These are phyloP conservation scores for Monosporascus sp. DNA, from an alignment of 2,329 filamentous ascomycete species.

Conservation along the genomic window DNA sequence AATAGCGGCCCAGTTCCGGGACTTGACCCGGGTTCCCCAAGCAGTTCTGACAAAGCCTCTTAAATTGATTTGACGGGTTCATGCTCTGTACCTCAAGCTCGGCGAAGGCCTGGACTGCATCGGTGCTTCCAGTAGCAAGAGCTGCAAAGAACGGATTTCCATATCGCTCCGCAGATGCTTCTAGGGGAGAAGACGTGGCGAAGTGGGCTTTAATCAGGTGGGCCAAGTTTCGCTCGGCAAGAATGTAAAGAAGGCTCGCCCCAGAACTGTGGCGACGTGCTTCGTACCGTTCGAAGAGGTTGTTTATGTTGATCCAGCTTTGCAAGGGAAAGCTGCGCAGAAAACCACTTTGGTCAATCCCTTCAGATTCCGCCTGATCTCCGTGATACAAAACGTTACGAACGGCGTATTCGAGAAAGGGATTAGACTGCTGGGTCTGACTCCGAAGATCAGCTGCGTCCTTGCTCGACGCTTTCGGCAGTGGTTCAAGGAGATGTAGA, in stretches of 20 bases:
- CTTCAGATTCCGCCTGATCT: conserved; percentile 24
- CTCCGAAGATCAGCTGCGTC: conserved; percentile 15
- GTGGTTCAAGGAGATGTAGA: conserved; percentile 11
- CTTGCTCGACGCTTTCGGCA: conserved; percentile 4
- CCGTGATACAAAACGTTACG: conserved; percentile 38
- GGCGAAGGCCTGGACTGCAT: not conserved
- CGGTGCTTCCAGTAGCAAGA: conserved; percentile 11
- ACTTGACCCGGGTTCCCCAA: conserved; percentile 2
- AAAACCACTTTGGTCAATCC: conserved; percentile 26
- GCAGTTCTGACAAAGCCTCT: not conserved
- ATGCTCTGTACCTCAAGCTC: not conserved
- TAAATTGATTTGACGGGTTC: not conserved
- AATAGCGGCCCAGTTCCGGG: conserved; percentile 4
- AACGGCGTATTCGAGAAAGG: conserved; percentile 43
- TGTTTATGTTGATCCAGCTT: conserved; percentile 26
- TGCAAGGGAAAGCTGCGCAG: conserved; percentile 21
- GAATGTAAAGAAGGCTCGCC: conserved; percentile 29
- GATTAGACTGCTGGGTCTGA: conserved; percentile 22
- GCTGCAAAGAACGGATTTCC: conserved; percentile 1
- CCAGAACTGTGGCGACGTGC: conserved; percentile 17
- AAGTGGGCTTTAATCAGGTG: not conserved
- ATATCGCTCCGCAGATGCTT: not conserved
- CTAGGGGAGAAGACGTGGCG: not conserved
- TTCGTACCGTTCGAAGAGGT: conserved; percentile 24
- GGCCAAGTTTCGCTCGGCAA: conserved; percentile 24